These are phyloP conservation scores for Sporothrix inflata DNA, from an alignment of 2,329 filamentous ascomycete species.

Conservation along the genomic window DNA sequence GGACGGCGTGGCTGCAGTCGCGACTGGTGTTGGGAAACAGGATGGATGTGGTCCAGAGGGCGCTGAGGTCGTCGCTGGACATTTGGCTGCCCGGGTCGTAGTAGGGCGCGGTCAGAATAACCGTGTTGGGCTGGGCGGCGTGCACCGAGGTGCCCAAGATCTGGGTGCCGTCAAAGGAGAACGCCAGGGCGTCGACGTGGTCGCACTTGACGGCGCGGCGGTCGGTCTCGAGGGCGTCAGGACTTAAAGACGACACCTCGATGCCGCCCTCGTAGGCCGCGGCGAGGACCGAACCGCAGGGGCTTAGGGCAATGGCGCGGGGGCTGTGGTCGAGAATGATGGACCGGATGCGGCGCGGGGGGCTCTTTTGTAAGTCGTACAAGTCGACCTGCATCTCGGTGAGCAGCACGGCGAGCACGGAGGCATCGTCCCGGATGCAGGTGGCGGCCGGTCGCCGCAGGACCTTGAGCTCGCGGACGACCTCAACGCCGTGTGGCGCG, in stretches of 20 bases:
- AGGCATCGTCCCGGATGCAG: conserved; percentile 78
- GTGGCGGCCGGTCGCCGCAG: conserved; percentile 73
- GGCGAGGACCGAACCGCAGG: conserved; percentile 79
- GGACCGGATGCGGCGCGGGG: conserved; percentile 72
- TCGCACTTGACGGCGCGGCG: conserved; percentile 78
- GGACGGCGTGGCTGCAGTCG: conserved; percentile 75
- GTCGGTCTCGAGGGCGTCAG: conserved; percentile 65
- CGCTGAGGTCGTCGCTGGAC: conserved; percentile 68
- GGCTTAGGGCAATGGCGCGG: conserved; percentile 77
- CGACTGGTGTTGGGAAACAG: conserved; percentile 80
- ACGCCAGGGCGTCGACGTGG: conserved; percentile 71
- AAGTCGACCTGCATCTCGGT: conserved; percentile 83
- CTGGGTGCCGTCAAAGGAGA: conserved; percentile 78
- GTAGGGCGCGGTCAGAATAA: conserved; percentile 78
- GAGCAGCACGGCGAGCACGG: conserved; percentile 76
- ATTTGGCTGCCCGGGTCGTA: conserved; percentile 72
- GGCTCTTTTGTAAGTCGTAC: conserved; percentile 69
- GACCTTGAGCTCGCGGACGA: conserved; percentile 79
- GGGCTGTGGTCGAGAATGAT: conserved; percentile 79
- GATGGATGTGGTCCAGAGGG: conserved; percentile 84
- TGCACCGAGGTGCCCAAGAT: conserved; percentile 74
- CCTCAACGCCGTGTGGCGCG: conserved; percentile 54
- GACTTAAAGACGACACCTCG: conserved; percentile 76
- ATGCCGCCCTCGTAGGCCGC: conserved; percentile 88
- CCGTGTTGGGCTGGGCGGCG: conserved; percentile 67